phyloP scores from a whole-genome alignment of 352 stramenopile genomes.

The Phytophthora capsici region DNA sequence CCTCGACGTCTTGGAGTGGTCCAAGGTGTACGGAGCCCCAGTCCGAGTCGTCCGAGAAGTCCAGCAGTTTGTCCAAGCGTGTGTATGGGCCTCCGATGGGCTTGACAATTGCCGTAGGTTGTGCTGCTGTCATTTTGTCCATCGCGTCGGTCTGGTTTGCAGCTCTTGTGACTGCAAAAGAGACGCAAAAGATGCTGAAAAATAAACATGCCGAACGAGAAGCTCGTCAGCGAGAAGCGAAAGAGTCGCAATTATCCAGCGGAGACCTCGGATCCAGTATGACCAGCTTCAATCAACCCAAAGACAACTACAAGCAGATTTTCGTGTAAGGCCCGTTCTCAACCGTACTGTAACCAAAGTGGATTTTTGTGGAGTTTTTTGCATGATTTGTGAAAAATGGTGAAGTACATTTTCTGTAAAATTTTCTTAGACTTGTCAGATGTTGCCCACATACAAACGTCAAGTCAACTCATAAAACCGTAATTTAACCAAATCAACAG shows the following conservation, averaged over 20 bases:
- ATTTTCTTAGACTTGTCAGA: too few relatives aligned
- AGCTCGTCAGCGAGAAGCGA: constrained; percentile 25
- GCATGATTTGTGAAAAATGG: too few relatives aligned
- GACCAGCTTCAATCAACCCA: constrained; percentile 23
- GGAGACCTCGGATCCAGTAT: constrained; percentile 8
- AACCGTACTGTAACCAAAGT: too few relatives aligned
- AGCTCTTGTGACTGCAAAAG: constrained; percentile 25
- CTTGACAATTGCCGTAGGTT: constrained; percentile 40
- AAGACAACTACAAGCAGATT: constrained; percentile 62
- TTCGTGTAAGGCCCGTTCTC: constrained; percentile 62
- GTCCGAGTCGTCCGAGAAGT: constrained; percentile 37
- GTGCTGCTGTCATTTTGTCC: constrained; percentile 41
- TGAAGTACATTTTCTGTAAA: too few relatives aligned
- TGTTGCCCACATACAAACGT: too few relatives aligned
- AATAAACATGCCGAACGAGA: constrained; percentile 14
- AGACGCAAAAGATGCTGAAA: constrained; percentile 24
- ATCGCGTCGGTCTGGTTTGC: constrained; percentile 42
- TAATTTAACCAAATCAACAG: too few relatives aligned
- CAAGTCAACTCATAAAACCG: too few relatives aligned
- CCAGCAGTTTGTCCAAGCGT: constrained; percentile 32
- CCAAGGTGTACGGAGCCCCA: constrained; percentile 52
- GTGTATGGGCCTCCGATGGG: constrained; percentile 52
- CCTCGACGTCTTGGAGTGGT: constrained; percentile 55
- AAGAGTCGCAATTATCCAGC: constrained; percentile 16
- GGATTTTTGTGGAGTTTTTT: background rate